Percentiles rank a stretch among this genome's conserved stretches.
phyloP scores from a whole-genome alignment of 768 basidiomycete genomes.

The Calocera viscosa region DNA sequence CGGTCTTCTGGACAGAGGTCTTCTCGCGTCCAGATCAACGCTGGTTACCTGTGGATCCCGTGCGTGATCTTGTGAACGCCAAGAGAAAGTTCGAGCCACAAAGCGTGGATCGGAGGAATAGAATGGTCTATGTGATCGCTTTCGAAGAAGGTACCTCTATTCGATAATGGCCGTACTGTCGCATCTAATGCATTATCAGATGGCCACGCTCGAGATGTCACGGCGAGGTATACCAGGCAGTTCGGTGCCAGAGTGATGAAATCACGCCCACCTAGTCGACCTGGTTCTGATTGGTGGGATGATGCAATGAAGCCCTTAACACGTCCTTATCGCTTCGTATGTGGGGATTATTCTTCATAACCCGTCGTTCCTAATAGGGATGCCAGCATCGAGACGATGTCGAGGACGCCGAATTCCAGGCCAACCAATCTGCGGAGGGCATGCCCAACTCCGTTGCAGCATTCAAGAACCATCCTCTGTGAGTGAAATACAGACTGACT shows the following conservation, averaged over 20 bases:
- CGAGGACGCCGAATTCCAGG: constrained; percentile 80
- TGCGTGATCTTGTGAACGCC: constrained; percentile 67
- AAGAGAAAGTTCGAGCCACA: constrained; percentile 68
- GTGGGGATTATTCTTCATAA: constrained; percentile 20
- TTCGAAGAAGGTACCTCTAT: constrained; percentile 57
- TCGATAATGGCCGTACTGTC: background rate
- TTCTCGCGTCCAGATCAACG: constrained; percentile 82
- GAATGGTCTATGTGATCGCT: constrained; percentile 86
- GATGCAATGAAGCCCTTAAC: constrained; percentile 47
- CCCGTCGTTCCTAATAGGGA: background rate
- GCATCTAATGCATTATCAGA: constrained; percentile 33
- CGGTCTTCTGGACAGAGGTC: constrained; percentile 94
- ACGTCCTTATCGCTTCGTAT: constrained; percentile 72
- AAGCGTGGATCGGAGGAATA: constrained; percentile 46
- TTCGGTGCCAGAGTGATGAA: constrained; percentile 55
- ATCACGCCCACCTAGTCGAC: constrained; percentile 22
- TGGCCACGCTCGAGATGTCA: constrained; percentile 82
- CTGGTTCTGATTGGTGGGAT: constrained; percentile 64
- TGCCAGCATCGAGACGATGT: constrained; percentile 76
- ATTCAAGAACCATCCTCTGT: constrained; percentile 95
- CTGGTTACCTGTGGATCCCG: constrained; percentile 89
- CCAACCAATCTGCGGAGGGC: constrained; percentile 66
- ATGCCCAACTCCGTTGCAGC: constrained; percentile 86
- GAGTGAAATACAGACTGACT: constrained; percentile 21
- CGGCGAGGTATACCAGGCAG: constrained; percentile 71